Evolutionary conservation across 768 basidiomycete species (phyloP), one percentile per base, ranked within the genome.

Genomic region (Porpolomopsis calyptriformis): DNA sequence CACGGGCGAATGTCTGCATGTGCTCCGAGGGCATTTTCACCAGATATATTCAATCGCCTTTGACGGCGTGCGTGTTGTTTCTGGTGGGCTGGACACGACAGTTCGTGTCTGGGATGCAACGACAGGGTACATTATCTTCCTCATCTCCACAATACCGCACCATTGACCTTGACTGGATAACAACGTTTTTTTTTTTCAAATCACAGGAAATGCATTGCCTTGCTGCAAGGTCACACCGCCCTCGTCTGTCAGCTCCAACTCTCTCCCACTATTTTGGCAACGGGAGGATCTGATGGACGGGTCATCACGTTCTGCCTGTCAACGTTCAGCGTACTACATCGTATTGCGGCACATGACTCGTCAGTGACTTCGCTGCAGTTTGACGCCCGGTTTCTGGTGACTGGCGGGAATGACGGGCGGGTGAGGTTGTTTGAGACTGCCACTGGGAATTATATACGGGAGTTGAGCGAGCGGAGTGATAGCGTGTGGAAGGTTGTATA

Each of bases 41-140:
- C 86, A 91, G 64, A 84, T 96, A 8, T 97, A 97, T 57, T 78
- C 82, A 0, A 85, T 96, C 33, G 88, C 89, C 8, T 93, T 91
- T 52, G 89, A 94, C 55, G 92, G 93, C 0, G 64, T 78, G 14
- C 69, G 78, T 10, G 74, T 93, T 41, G 87, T 82, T 1, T 87
- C 87, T 4, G 93, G 91, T 4, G 84, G 84, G n/a, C 65, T 94
- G 51, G 93, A 97, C 55, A 92, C 89, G n/a, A 89, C 85, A 1
- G 86, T 96, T 3, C 71, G 92, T 3, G 76, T 97, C 0, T 98
- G 94, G 94, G 80, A 85, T 52, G 84, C 87, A 0, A 67, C 72
- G 8, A 82, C 83, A 33, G 93, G 93, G 90, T 92, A 57, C 53
- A 80, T 63, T 29, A 35, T 25, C 31, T 8, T 35, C 18, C 11